Evolutionary conservation across 73 alveolate species (phyloP).

Genomic region (Loxodes magnus): DNA sequence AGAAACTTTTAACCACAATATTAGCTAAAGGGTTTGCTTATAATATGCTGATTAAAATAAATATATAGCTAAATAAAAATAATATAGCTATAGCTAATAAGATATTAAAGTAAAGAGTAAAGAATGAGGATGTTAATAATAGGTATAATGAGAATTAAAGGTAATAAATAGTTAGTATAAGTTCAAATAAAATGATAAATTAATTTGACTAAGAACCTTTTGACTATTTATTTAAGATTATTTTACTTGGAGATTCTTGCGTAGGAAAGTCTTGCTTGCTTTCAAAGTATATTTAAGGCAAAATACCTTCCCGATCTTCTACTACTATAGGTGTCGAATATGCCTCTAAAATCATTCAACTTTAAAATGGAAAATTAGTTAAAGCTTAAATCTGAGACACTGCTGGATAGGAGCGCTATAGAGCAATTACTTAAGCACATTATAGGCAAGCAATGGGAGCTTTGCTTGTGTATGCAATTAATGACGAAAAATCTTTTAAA

Average conservation of each 20-base stretch:
- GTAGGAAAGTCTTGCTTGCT: conserved; percentile 64
- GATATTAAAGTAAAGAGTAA: too few relatives aligned
- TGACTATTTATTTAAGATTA: not conserved
- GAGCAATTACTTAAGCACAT: conserved; percentile 14
- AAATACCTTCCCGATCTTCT: conserved; percentile 36
- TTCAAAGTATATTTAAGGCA: conserved; percentile 28
- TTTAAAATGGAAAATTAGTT: not conserved
- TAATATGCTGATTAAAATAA: too few relatives aligned
- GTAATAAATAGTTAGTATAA: too few relatives aligned
- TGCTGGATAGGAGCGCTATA: conserved; percentile 26
- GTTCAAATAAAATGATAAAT: too few relatives aligned
- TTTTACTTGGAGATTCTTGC: conserved; percentile 10
- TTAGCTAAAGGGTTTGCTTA: too few relatives aligned
- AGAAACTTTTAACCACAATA: too few relatives aligned
- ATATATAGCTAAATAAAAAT: too few relatives aligned
- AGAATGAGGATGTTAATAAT: too few relatives aligned
- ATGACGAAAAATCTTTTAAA: conserved; percentile 11
- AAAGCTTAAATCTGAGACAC: conserved; percentile 25
- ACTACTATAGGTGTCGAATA: conserved; percentile 71
- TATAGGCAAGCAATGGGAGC: conserved; percentile 27
- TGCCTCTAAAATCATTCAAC: conserved; percentile 24
- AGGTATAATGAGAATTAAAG: too few relatives aligned
- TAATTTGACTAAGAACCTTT: too few relatives aligned
- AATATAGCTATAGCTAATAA: too few relatives aligned
- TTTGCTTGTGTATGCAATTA: conserved; percentile 35